Evolutionary conservation across 192 early-diverging fungal genomes (phyloP), one percentile per base, ranked within the genome.

Genomic region (Neocallimastix lanati): DNA sequence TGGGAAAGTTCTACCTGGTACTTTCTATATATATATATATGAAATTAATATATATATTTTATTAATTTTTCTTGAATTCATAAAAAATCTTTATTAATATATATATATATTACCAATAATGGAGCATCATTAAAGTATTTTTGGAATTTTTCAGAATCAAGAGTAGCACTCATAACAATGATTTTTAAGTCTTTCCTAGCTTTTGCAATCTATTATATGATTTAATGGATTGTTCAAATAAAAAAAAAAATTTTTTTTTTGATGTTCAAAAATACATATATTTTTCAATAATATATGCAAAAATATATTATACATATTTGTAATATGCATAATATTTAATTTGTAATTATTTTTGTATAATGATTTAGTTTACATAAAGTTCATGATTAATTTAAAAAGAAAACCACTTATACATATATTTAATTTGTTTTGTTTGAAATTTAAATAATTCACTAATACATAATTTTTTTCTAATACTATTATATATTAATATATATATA

Each of bases 131-230:
- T 90, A 84, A 99, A 99, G 87, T 98, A 99, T 82, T 92, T 93
- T 88, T 99, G 97, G 84, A 99, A 99, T 82, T 98, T 99, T 78
- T 92, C 97, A 76, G 97, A 96, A 85, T 99, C 97, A 50, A 98
- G 88, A 12, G 98, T 99, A 33, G 98, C 98, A 82, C 91, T 93
- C 97, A 98, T 98, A 50, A 99, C 93, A 30, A 99, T 87, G 28
- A 99, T 86, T 83, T 96, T 95, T 33, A 99, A 85, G 83, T 98
- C 97, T 21, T 79, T 37, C 29, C 98, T 88, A 80, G 88, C 86
- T 78, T 83, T 87, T 76, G 90, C 92, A 78, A 98, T 87, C 82
- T 88, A 35, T 9, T 85, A n/a, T 85, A n/a, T 37, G 81, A 21
- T 21, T 25, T 78, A 13, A 81, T 86, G 78, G 33, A 29, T 76